Percentiles rank a stretch among this genome's conserved stretches.
Conservation (phyloP, 2,329 filamentous ascomycete species). For the Fusarium sp. region DNA sequence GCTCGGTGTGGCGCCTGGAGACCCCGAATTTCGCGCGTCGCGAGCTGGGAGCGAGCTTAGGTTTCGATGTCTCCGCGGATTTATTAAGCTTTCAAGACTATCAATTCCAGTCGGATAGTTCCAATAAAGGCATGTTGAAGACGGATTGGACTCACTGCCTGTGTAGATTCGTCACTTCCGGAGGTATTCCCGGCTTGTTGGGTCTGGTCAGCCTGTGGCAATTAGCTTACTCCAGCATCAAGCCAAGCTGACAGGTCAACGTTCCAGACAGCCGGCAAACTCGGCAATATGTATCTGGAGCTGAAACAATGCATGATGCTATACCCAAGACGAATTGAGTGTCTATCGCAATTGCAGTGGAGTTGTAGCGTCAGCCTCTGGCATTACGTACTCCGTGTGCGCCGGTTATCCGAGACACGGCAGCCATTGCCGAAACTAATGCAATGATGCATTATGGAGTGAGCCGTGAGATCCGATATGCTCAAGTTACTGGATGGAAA, state of each 20-base stretch:
- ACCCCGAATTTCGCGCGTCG: neutral
- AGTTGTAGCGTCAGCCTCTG: slow-evolving; percentile 3
- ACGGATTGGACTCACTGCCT: neutral
- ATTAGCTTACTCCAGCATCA: neutral
- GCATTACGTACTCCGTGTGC: slow-evolving; percentile 17
- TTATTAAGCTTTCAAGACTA: neutral
- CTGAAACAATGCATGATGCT: neutral
- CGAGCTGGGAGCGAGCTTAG: neutral
- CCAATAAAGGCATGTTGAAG: neutral
- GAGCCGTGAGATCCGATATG: slow-evolving; percentile 39
- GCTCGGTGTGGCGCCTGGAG: neutral
- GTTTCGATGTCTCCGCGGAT: neutral
- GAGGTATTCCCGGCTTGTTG: neutral
- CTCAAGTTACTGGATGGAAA: neutral
- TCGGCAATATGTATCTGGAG: slow-evolving; percentile 5
- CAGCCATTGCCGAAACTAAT: slow-evolving; percentile 26
- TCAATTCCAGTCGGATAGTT: neutral
- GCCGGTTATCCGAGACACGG: slow-evolving; percentile 39
- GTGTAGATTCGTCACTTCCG: neutral
- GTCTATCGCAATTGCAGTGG: slow-evolving; percentile 10
- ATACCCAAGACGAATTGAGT: neutral
- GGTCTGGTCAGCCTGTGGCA: neutral
- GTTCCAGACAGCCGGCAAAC: slow-evolving; percentile 12
- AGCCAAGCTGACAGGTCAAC: neutral
- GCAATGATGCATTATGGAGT: slow-evolving; percentile 8